Evolutionary conservation across 129 eudicot species (phyloP).

Genomic region (Artemisia annua): DNA sequence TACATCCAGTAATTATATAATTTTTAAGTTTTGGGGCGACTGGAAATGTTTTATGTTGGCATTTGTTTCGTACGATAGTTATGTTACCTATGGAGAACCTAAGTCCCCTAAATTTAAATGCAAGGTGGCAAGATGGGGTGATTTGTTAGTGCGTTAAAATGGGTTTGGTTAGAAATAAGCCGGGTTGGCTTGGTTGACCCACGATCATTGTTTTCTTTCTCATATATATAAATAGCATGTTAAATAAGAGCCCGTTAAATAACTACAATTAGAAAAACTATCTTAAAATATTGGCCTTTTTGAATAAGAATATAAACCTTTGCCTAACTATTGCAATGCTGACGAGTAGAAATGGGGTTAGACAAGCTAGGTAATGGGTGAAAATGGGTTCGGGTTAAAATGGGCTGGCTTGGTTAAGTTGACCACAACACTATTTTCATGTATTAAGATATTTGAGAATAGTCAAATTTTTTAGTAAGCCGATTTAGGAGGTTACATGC

Average conservation of each 20-base stretch:
- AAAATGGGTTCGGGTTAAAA: background rate
- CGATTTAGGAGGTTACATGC: background rate
- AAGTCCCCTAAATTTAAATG: too few species aligned
- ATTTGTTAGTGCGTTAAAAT: background rate
- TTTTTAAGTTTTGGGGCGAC: background rate
- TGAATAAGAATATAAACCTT: too few species aligned
- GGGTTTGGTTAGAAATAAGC: background rate
- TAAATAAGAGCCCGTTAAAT: too few species aligned
- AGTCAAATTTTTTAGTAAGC: too few species aligned
- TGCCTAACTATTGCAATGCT: background rate
- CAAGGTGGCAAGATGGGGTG: too few species aligned
- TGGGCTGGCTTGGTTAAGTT: background rate
- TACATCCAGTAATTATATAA: background rate
- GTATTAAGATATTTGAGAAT: background rate
- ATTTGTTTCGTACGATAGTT: slow-evolving; percentile 5
- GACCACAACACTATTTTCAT: too few species aligned
- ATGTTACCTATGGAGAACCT: background rate
- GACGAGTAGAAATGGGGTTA: background rate
- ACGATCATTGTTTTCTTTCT: too few species aligned
- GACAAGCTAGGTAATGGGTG: too few species aligned
- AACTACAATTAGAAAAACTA: too few species aligned
- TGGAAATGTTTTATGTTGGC: slow-evolving; percentile 49
- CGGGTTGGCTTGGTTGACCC: too few species aligned
- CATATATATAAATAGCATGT: too few species aligned
- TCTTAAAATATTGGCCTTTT: too few species aligned